phyloP scores from a whole-genome alignment of 1,284 basidiomycete genomes.

The Caloboletus firmus region DNA sequence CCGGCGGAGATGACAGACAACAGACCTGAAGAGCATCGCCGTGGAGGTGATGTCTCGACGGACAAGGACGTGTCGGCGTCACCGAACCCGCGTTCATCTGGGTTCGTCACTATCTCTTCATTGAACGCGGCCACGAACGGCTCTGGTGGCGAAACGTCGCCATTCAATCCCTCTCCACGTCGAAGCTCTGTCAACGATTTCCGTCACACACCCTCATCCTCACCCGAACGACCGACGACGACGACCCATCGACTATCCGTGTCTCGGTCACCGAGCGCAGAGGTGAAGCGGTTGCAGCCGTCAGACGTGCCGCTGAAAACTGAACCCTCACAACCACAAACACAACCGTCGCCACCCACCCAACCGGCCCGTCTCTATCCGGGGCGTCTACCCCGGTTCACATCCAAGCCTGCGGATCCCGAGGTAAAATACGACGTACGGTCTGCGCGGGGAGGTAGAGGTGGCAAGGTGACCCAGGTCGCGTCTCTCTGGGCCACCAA shows the following conservation, averaged over 20 bases:
- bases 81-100: constrained; percentile 71
- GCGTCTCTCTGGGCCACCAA: constrained; percentile 70
- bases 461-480: constrained; percentile 73
- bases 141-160: not conserved
- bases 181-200: constrained; percentile 28
- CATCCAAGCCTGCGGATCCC: constrained; percentile 40
- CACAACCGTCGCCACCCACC: not conserved
- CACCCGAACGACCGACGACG: not conserved
- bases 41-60: not conserved
- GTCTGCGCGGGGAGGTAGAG: constrained; percentile 75
- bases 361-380: constrained; percentile 12
- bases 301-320: not conserved
- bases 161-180: constrained; percentile 20
- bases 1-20: constrained; percentile 13
- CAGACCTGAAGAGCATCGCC: constrained; percentile 2
- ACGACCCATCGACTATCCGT: not conserved
- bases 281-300: constrained; percentile 6
- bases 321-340: not conserved
- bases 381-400: constrained; percentile 35
- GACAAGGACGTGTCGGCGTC: constrained; percentile 36
- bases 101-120: constrained; percentile 65
- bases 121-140: constrained; percentile 34
- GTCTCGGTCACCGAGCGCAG: constrained; percentile 15
- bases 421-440: constrained; percentile 70
- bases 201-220: constrained; percentile 10